Conservation (phyloP, 2,329 filamentous ascomycete genomes). For the Nannizziopsis arthrosporioides region DNA sequence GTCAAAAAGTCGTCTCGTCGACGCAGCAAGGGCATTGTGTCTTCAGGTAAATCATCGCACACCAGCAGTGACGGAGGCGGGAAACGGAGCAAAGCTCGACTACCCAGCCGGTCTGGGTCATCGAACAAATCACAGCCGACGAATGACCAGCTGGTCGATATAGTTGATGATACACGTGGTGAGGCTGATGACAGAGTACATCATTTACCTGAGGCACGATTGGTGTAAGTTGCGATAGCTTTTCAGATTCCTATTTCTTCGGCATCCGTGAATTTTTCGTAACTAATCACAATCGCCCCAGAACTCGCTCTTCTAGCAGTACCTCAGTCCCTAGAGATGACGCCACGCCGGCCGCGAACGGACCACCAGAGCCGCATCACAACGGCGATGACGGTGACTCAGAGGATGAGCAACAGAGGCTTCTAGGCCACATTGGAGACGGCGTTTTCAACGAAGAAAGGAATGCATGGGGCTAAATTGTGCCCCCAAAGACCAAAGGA, state of each 20-base stretch:
- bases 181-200: conserved; percentile 50
- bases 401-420: conserved; percentile 14
- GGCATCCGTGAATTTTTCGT: neutral
- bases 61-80: conserved; percentile 9
- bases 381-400: conserved; percentile 12
- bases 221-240: conserved; percentile 11
- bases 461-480: conserved; percentile 16
- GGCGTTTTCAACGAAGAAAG: conserved; percentile 28
- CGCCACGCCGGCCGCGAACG: neutral
- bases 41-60: conserved; percentile 13
- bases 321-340: conserved; percentile 12
- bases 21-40: conserved; percentile 23
- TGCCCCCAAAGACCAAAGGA: neutral
- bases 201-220: conserved; percentile 45
- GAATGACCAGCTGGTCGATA: conserved; percentile 51
- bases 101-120: conserved; percentile 25
- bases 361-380: neutral
- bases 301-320: conserved; percentile 6
- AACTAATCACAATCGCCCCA: neutral
- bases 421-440: conserved; percentile 19
- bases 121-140: conserved; percentile 35
- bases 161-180: conserved; percentile 49
- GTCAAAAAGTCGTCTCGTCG: conserved; percentile 32
- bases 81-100: conserved; percentile 17
- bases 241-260: neutral